These are phyloP conservation scores for Hypoxylon lenormandii DNA, from an alignment of 495 filamentous ascomycete species.

Conservation along the genomic window DNA sequence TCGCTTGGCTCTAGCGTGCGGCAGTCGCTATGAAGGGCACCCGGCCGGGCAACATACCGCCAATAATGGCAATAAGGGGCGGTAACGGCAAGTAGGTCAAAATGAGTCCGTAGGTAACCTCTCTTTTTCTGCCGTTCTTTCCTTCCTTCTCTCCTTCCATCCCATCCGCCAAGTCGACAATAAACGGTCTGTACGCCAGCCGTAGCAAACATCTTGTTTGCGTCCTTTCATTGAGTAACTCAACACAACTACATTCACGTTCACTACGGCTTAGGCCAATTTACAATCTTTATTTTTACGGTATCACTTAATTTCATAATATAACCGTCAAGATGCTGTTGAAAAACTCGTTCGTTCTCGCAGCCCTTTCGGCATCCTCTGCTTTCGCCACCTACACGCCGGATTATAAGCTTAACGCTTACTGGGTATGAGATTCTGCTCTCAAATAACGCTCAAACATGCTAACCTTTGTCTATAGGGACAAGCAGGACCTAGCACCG, in stretches of 20 bases:
- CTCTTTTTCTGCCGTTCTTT: conserved; percentile 24
- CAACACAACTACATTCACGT: conserved; percentile 47
- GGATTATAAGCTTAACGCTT: conserved; percentile 45
- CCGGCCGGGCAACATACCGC: background rate
- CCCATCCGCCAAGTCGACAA: conserved; percentile 52
- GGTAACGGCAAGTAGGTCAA: conserved; percentile 8
- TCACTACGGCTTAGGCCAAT: conserved; percentile 53
- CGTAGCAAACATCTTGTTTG: conserved; percentile 60
- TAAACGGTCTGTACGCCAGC: conserved; percentile 55
- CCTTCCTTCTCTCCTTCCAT: conserved; percentile 28
- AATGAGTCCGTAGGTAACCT: background rate
- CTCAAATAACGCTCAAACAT: background rate
- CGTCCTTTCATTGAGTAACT: conserved; percentile 61
- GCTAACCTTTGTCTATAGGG: conserved; percentile 47
- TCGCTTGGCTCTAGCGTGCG: conserved; percentile 11
- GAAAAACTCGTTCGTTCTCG: conserved; percentile 52
- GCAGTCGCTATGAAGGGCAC: conserved; percentile 15
- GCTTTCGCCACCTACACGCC: conserved; percentile 51
- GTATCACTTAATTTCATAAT: conserved; percentile 46
- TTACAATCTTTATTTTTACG: conserved; percentile 40
- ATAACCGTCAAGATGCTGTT: conserved; percentile 47
- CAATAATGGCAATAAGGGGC: conserved; percentile 6
- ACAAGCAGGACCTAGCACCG: conserved; percentile 46
- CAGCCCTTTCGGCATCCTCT: conserved; percentile 52
- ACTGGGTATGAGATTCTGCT: conserved; percentile 39